These are phyloP conservation scores for Leptographium lundbergii DNA, from an alignment of 2,329 filamentous ascomycete species.

Conservation along the genomic window DNA sequence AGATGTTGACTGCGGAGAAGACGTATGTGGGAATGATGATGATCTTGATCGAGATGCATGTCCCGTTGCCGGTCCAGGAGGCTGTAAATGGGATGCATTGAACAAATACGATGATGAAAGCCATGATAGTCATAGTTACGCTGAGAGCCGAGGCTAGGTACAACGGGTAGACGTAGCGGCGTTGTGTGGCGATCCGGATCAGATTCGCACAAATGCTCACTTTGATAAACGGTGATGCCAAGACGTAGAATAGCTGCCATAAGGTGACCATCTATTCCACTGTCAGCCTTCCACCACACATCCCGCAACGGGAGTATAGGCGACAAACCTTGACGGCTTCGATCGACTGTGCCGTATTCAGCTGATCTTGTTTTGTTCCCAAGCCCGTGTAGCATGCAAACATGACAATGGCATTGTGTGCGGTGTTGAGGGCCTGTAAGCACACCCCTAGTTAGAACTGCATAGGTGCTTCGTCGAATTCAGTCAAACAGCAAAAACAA, in stretches of 20 bases:
- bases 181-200: not conserved
- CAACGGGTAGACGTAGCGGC: not conserved
- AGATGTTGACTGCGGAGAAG: not conserved
- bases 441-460: not conserved
- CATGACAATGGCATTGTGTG: not conserved
- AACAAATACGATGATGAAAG: not conserved
- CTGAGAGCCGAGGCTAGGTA: not conserved
- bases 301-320: not conserved
- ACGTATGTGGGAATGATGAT: conserved; percentile 1
- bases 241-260: not conserved
- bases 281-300: not conserved
- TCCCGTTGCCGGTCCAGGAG: not conserved
- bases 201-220: not conserved
- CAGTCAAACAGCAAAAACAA: too few relatives aligned
- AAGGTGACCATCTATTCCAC: not conserved
- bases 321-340: not conserved
- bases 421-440: not conserved
- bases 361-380: not conserved
- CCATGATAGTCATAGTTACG: not conserved
- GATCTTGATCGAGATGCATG: not conserved
- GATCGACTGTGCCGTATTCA: not conserved
- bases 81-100: not conserved
- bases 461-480: not conserved
- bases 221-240: not conserved
- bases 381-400: not conserved